These are phyloP conservation scores for Pseudopithomyces chartarum DNA, from an alignment of 2,329 filamentous ascomycete species.

Conservation along the genomic window DNA sequence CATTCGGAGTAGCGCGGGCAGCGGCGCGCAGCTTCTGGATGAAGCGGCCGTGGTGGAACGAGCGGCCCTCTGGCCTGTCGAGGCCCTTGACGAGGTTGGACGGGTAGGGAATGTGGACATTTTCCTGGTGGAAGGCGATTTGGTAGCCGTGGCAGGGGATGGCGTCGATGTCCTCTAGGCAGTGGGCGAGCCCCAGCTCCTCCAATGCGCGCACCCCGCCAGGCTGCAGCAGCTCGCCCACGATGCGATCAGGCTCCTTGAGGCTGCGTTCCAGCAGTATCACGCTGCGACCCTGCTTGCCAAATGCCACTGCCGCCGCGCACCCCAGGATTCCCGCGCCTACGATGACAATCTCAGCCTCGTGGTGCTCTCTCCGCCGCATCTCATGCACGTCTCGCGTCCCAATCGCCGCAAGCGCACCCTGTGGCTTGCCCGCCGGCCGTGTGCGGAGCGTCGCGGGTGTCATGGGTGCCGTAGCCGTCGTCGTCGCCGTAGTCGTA, in stretches of 20 bases:
- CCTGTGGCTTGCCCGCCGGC: conserved; percentile 20
- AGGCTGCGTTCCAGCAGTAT: conserved; percentile 86
- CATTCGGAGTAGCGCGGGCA: conserved; percentile 76
- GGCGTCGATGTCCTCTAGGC: conserved; percentile 87
- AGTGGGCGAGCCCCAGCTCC: conserved; percentile 77
- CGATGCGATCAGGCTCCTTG: conserved; percentile 92
- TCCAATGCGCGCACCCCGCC: conserved; percentile 83
- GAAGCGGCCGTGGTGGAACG: conserved; percentile 95
- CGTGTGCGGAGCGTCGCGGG: conserved; percentile 3
- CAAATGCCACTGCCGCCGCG: conserved; percentile 81
- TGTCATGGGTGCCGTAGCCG: neutral
- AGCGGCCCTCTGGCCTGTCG: conserved; percentile 68
- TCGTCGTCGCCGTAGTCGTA: neutral
- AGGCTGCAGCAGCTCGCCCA: conserved; percentile 92
- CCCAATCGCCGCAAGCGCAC: conserved; percentile 15
- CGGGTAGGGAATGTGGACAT: conserved; percentile 81
- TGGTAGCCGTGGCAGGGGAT: conserved; percentile 84
- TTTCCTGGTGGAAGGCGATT: conserved; percentile 77
- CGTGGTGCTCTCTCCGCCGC: conserved; percentile 60
- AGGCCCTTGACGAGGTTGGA: conserved; percentile 52
- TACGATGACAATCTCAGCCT: conserved; percentile 85
- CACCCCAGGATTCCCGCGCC: conserved; percentile 91
- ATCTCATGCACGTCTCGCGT: conserved; percentile 44
- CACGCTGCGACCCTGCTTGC: conserved; percentile 87
- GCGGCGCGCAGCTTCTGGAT: conserved; percentile 79